These are phyloP conservation scores for Pulicaria dysenterica DNA, from an alignment of 129 eudicot species.

Conservation along the genomic window DNA sequence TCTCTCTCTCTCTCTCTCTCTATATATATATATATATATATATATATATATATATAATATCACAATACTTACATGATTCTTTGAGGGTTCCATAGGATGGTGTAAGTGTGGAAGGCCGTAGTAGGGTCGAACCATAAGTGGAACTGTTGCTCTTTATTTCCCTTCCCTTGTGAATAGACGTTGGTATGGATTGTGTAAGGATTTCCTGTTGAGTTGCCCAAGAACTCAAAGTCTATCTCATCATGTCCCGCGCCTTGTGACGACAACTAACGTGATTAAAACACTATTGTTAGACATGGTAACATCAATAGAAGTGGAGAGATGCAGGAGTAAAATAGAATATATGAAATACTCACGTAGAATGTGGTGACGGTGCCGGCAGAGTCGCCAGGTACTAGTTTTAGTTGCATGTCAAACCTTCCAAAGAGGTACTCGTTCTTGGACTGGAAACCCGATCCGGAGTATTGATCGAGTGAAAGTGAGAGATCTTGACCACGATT, in stretches of 20 bases:
- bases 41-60: too few relatives aligned
- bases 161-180: slow-evolving; percentile 40
- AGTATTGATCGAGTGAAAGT: slow-evolving; percentile 37
- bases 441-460: slow-evolving; percentile 41
- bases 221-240: slow-evolving; percentile 47
- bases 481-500: slow-evolving; percentile 40
- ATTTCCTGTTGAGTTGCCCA: slow-evolving; percentile 41
- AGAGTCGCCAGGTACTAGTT: slow-evolving; percentile 42
- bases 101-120: slow-evolving; percentile 44
- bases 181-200: slow-evolving; percentile 49
- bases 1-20: too few relatives aligned
- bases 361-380: slow-evolving; percentile 48
- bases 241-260: slow-evolving; percentile 46
- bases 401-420: slow-evolving; percentile 46
- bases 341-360: slow-evolving; percentile 32
- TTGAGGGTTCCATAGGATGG: slow-evolving; percentile 45
- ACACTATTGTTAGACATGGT: neutral
- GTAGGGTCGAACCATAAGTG: slow-evolving; percentile 44
- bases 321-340: too few relatives aligned
- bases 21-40: too few relatives aligned
- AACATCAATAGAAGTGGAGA: too few relatives aligned
- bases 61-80: slow-evolving; percentile 38
- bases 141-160: slow-evolving; percentile 42
- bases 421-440: slow-evolving; percentile 41
- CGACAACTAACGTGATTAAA: slow-evolving; percentile 26